Conservation (phyloP, 441 rosid species). For the Manihot esculenta region DNA sequence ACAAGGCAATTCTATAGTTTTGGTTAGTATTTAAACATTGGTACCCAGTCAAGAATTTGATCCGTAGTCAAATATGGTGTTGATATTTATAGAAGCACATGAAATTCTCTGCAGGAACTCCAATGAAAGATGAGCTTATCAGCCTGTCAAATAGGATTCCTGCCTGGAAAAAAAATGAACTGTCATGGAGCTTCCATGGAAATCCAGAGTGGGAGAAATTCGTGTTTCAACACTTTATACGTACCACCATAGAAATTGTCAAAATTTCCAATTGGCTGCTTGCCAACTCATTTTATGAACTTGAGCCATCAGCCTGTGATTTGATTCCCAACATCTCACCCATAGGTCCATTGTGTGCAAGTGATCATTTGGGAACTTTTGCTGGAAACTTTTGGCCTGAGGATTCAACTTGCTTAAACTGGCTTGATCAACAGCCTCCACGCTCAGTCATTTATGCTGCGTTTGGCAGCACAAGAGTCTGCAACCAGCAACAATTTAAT, state of each 20-base stretch:
- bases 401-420: constrained; percentile 34
- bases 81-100: background rate
- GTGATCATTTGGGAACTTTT: background rate
- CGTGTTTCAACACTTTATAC: background rate
- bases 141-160: constrained; percentile 19
- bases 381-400: constrained; percentile 26
- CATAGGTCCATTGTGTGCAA: constrained; percentile 26
- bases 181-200: constrained; percentile 20
- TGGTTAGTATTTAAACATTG: too few species aligned
- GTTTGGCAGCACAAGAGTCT: constrained; percentile 25
- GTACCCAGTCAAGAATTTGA: too few species aligned
- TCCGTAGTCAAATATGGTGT: too few species aligned
- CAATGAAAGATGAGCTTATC: constrained; percentile 14
- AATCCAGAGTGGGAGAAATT: constrained; percentile 10
- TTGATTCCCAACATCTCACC: constrained; percentile 23
- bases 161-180: constrained; percentile 15
- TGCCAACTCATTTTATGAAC: constrained; percentile 16
- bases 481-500: constrained; percentile 18
- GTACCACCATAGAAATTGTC: background rate
- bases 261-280: constrained; percentile 19
- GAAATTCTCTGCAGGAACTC: constrained; percentile 15
- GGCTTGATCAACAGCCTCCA: constrained; percentile 32
- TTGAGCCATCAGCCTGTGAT: constrained; percentile 23
- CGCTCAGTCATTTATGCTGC: constrained; percentile 35
- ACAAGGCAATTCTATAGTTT: too few species aligned